These are phyloP conservation scores for Flammula alnicola DNA, from an alignment of 1,284 basidiomycete species.

Conservation along the genomic window DNA sequence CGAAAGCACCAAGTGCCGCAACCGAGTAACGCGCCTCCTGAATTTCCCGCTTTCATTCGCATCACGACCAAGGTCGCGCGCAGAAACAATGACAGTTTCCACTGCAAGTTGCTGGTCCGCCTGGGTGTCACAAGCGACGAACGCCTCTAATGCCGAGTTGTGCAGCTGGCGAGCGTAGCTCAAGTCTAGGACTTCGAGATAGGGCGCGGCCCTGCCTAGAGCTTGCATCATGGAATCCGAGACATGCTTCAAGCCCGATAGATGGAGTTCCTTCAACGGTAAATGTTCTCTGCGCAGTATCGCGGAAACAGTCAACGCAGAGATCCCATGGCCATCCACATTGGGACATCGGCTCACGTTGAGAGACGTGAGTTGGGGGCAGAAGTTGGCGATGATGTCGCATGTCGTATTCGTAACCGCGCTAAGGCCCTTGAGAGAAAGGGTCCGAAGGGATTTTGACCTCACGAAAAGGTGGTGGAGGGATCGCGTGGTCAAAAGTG, in stretches of 20 bases:
- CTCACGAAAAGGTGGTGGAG: conserved; percentile 75
- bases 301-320: conserved; percentile 45
- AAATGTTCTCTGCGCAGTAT: conserved; percentile 50
- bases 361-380: conserved; percentile 59
- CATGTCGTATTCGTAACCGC: conserved; percentile 78
- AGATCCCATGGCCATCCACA: conserved; percentile 69
- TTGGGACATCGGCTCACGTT: conserved; percentile 78
- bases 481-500: conserved; percentile 61
- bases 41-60: conserved; percentile 52
- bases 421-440: conserved; percentile 71
- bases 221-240: conserved; percentile 62
- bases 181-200: conserved; percentile 82
- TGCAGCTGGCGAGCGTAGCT: conserved; percentile 73
- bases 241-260: conserved; percentile 68
- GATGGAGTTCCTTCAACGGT: conserved; percentile 59
- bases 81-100: conserved; percentile 54
- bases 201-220: conserved; percentile 68
- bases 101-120: conserved; percentile 31
- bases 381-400: conserved; percentile 62
- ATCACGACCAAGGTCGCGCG: conserved; percentile 70
- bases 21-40: conserved; percentile 66
- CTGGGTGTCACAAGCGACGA: conserved; percentile 61
- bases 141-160: conserved; percentile 75
- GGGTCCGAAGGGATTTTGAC: conserved; percentile 61
- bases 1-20: conserved; percentile 83